These are phyloP conservation scores for Cajanus cajan DNA, from an alignment of 306 rosid genomes.

Conservation along the genomic window DNA sequence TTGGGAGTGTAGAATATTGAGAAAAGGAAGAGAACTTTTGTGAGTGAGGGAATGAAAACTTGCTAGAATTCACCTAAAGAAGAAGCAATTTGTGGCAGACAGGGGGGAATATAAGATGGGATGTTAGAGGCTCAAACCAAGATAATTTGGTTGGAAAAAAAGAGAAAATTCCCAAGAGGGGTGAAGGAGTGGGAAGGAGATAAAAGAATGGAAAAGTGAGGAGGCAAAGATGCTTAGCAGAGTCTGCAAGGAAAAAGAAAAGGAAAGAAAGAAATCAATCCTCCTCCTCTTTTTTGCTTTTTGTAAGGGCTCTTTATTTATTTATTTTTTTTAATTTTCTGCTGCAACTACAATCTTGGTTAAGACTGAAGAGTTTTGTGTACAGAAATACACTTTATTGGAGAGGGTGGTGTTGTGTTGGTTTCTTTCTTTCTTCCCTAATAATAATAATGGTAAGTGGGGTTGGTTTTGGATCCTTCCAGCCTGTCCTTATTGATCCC, in stretches of 20 bases:
- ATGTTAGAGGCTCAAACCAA: slow-evolving; percentile 15
- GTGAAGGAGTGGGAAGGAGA: slow-evolving; percentile 34
- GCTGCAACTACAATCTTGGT: slow-evolving; percentile 7
- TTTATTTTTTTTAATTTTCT: background rate
- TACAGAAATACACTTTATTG: slow-evolving; percentile 48
- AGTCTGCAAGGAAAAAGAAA: slow-evolving; percentile 60
- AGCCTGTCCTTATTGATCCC: too few species aligned
- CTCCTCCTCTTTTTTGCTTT: slow-evolving; percentile 51
- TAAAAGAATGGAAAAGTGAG: slow-evolving; percentile 46
- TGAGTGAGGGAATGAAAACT: slow-evolving; percentile 33
- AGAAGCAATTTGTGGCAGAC: slow-evolving; percentile 41
- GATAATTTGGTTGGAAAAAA: background rate
- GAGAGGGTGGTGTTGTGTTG: slow-evolving; percentile 41
- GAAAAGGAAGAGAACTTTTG: slow-evolving; percentile 50
- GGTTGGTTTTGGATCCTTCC: too few species aligned
- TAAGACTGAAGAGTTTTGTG: slow-evolving; percentile 38
- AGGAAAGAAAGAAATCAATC: slow-evolving; percentile 34
- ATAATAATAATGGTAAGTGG: slow-evolving; percentile 40
- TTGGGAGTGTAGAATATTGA: slow-evolving; percentile 2
- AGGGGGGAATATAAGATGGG: slow-evolving; percentile 33
- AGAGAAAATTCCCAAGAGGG: slow-evolving; percentile 28
- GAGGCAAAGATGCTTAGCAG: slow-evolving; percentile 83
- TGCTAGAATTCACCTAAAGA: slow-evolving; percentile 30
- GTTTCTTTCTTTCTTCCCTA: slow-evolving; percentile 23
- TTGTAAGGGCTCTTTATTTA: slow-evolving; percentile 45